Base-by-base conservation (phyloP, 1,139 yeast species). In the Blastobotrys serpentis region DNA sequence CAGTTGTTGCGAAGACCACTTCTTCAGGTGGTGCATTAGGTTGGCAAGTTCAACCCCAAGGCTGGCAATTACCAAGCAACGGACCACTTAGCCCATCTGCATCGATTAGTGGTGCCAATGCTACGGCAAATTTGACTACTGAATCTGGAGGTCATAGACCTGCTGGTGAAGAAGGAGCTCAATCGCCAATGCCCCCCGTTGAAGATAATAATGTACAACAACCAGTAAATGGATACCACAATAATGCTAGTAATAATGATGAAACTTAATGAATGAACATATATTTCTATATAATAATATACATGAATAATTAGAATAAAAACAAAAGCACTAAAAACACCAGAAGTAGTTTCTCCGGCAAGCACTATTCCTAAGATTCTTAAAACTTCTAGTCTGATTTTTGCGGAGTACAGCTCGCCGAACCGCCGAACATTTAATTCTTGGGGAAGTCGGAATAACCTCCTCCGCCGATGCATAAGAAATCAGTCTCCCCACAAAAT, bases 11-110 rank as follows among this genome's bases (percentile, higher is more conserved):
- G 8, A 18, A 19, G 13, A 7, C 40, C 6, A 18, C 25, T 5
- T 19, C 44, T 16, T 32, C 45, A 2, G 30, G 21, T 5, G 45
- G 42, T 3, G 29, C 26, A 16, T 16, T 25, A 6, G 39, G 21
- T 13, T 23, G 10, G 32, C 44, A n/a, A 40, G 32, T 13, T 13
- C 38, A 17, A 23, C 40, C 40, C 10, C 40, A 36, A 36, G 40
- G 40, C 18, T 36, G 40, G 40, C 40, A 36, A 19, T 36, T 36
- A 14, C 40, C 40, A 4, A 17, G 23, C 19, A 36, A 14, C 19
- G 40, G 40, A 7, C 25, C 19, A 4, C n/a, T 36, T 11, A 36
- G 23, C 13, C 40, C 40, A 18, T 17, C 23, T 11, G 40, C 40
- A 4, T 17, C 23, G 8, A 17, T n/a, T n/a, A 18, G 40, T n/a